A percentile compares a stretch with the other conserved stretches of the same genome.
These are phyloP conservation scores for Xylaria bambusicola DNA, from an alignment of 495 filamentous ascomycete species.

Conservation along the genomic window DNA sequence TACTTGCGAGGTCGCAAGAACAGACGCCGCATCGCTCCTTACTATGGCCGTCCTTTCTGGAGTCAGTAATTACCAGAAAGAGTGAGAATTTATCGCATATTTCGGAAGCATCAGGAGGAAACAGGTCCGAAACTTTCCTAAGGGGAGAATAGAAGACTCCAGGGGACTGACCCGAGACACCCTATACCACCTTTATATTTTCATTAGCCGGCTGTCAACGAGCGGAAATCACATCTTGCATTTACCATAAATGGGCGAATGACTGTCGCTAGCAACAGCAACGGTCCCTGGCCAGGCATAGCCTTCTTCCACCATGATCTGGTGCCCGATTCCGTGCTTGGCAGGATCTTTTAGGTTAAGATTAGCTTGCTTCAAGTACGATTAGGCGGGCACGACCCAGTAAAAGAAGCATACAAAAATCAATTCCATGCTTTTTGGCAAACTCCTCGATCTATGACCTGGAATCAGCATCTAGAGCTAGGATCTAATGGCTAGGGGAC, in stretches of 20 bases:
- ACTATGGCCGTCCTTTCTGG: conserved; percentile 74
- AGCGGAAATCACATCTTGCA: too few relatives aligned
- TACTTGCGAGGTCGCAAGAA: conserved; percentile 78
- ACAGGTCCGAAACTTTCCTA: too few relatives aligned
- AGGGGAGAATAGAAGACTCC: too few relatives aligned
- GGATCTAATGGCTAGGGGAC: conserved; percentile 56
- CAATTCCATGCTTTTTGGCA: conserved; percentile 75
- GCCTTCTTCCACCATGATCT: conserved; percentile 33
- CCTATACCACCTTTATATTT: conserved; percentile 82
- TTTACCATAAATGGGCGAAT: conserved; percentile 90
- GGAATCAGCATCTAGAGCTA: conserved; percentile 94
- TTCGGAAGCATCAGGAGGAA: too few relatives aligned
- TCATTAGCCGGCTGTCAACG: too few relatives aligned
- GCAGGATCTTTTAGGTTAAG: too few relatives aligned
- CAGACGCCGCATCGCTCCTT: conserved; percentile 80
- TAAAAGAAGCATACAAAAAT: too few relatives aligned
- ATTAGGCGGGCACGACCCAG: too few relatives aligned
- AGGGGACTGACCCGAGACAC: too few relatives aligned
- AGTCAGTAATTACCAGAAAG: too few relatives aligned
- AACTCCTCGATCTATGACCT: conserved; percentile 81
- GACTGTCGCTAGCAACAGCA: conserved; percentile 78
- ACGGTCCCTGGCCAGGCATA: conserved; percentile 78
- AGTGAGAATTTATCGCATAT: too few relatives aligned
- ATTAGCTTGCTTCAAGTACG: too few relatives aligned
- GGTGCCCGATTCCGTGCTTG: conserved; percentile 64